A percentile compares a stretch with the other conserved stretches of the same genome.
phyloP scores from a whole-genome alignment of 441 rosid species.

The Pelargonium cotyledonis region DNA sequence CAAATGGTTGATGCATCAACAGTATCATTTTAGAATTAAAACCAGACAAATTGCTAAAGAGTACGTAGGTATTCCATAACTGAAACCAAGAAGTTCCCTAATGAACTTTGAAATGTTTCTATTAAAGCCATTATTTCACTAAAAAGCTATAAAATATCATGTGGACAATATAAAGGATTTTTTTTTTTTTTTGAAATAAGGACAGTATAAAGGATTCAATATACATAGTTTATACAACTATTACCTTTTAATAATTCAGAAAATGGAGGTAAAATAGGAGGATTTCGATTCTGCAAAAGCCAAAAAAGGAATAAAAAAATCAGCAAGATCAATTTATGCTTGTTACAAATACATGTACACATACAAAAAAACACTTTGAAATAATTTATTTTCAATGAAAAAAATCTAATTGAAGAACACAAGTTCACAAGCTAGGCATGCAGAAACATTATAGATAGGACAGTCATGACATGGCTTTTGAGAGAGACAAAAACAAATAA shows the following conservation, averaged over 20 bases:
- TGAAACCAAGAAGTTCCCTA: no score
- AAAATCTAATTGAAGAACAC: background rate
- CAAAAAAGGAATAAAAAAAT: slow-evolving; percentile 13
- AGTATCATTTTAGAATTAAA: no score
- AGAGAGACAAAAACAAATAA: background rate
- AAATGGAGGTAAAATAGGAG: slow-evolving; percentile 56
- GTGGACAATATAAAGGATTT: background rate
- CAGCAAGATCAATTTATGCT: background rate
- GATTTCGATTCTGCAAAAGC: slow-evolving; percentile 39
- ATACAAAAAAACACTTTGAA: no score
- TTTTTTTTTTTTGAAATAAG: no score
- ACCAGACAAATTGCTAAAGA: no score
- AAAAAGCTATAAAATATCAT: background rate
- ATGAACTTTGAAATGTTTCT: no score
- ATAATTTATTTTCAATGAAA: background rate
- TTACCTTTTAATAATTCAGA: slow-evolving; percentile 42
- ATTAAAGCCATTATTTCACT: no score
- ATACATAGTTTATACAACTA: background rate
- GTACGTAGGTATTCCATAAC: no score
- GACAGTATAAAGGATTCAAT: background rate
- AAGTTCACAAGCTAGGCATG: background rate
- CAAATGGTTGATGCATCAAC: no score
- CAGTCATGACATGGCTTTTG: background rate
- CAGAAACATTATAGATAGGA: background rate
- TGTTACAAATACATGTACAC: no score